Base-by-base conservation (phyloP, 78 protist genomes). In the Speleostelium caveatum region DNA sequence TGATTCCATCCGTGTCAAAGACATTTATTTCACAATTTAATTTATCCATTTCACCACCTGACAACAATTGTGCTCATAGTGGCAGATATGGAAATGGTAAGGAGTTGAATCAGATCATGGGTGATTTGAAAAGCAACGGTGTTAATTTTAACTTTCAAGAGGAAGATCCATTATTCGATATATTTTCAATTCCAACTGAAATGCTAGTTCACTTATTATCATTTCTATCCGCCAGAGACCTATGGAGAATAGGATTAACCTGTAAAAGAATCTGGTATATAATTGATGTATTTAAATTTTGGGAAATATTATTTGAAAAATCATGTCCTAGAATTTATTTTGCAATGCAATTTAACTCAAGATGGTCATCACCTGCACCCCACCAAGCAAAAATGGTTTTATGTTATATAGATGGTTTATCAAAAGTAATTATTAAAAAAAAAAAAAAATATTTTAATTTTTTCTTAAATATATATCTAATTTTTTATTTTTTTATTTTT, bases 181-280 rank as follows among this genome's bases (percentile, higher is more conserved):
- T 78, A 8, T 78, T 78, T 55, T 67, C 73, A 24, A 67, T 78
- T 26, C 88, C 88, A 63, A 78, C 88, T 14, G 88, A 78, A 63
- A 78, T 78, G 65, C 41, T 78, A 53, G 88, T 78, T 49, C 75
- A 78, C 55, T 66, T 78, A 66, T 26, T 78, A 24, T 63, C 76
- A 10, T 78, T 78, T 21, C 24, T 78, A 0, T 58, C 60, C 0
- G 88, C 88, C 4, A 42, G 32, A 35, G 75, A 63, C 38, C 75
- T 78, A 12, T 66, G 74, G 74, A 66, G 45, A 24, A 63, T 78
- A 1, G 38, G 71, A 30, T 28, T 38, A 19, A 66, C 88, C 0
- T 63, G 88, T 55, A 65, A 53, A 19, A 32, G 88, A 58, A 67
- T 78, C 8, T 78, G 88, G 88, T 28, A 78, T 12, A 78, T 36